Conservation (phyloP, 495 filamentous ascomycete species). For the Xylaria nigripes region DNA sequence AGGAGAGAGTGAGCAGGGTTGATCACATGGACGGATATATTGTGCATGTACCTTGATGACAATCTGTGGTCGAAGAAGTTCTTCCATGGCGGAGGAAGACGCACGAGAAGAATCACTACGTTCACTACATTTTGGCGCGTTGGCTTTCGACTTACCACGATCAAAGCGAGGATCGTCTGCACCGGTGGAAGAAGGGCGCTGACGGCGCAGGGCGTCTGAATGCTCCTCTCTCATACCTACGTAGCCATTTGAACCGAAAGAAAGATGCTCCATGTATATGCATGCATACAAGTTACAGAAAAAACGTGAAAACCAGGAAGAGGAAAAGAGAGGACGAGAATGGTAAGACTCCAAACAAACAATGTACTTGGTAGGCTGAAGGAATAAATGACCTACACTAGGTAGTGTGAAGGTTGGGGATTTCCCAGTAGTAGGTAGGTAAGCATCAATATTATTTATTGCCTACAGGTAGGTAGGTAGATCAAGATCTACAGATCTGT, state of each 20-base stretch:
- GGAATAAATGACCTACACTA: too few species aligned
- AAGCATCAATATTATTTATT: too few species aligned
- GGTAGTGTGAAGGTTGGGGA: too few species aligned
- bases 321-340: neutral
- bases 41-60: conserved; percentile 35
- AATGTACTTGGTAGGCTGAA: too few species aligned
- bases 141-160: neutral
- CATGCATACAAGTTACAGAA: neutral
- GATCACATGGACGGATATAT: neutral
- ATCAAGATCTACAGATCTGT: too few species aligned
- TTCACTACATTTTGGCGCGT: neutral
- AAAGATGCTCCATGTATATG: conserved; percentile 16
- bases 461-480: too few species aligned
- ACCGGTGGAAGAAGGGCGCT: conserved; percentile 22
- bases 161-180: conserved; percentile 21
- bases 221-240: conserved; percentile 12
- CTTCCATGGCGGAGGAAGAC: conserved; percentile 30
- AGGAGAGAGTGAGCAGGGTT: conserved; percentile 14
- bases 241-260: conserved; percentile 25
- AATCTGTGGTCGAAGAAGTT: conserved; percentile 40
- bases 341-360: neutral
- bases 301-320: neutral
- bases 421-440: too few species aligned
- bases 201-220: conserved; percentile 33
- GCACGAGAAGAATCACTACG: neutral